Evolutionary conservation across 495 filamentous ascomycete species (phyloP).

Genomic region (Xylaria intraflava): DNA sequence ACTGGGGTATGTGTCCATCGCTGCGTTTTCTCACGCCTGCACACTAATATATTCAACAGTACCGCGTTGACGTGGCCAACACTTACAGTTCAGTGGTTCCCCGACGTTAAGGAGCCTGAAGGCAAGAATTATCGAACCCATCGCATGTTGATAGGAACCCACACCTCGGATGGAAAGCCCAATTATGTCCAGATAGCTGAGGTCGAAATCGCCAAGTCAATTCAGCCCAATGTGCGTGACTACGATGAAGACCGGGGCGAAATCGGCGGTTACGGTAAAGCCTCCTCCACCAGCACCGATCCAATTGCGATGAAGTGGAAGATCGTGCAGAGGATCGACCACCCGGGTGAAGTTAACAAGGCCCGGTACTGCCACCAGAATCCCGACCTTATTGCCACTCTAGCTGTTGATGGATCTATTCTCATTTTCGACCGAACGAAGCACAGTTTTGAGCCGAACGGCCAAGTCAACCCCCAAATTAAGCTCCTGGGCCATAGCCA

Average conservation of each 20-base stretch:
- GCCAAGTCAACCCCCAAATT: slow-evolving; percentile 69
- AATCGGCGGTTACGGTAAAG: slow-evolving; percentile 86
- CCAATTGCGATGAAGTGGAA: slow-evolving; percentile 69
- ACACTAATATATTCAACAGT: slow-evolving; percentile 33
- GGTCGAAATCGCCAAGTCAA: slow-evolving; percentile 78
- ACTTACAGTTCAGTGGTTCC: slow-evolving; percentile 95
- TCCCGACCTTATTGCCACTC: slow-evolving; percentile 91
- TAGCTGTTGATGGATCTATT: slow-evolving; percentile 79
- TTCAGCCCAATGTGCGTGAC: slow-evolving; percentile 62
- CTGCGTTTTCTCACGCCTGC: background rate
- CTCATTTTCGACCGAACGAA: slow-evolving; percentile 95
- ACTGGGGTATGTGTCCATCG: slow-evolving; percentile 48
- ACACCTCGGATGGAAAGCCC: slow-evolving; percentile 77
- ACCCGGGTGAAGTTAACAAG: slow-evolving; percentile 97
- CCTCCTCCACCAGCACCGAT: slow-evolving; percentile 38
- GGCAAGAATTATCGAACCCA: slow-evolving; percentile 86
- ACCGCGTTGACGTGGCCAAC: slow-evolving; percentile 97
- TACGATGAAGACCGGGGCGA: slow-evolving; percentile 90
- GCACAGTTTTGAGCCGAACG: slow-evolving; percentile 67
- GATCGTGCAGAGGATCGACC: slow-evolving; percentile 91
- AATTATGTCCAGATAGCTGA: slow-evolving; percentile 96
- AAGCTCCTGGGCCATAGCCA: slow-evolving; percentile 77
- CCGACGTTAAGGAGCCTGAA: slow-evolving; percentile 79
- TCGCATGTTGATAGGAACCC: slow-evolving; percentile 86
- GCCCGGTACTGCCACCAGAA: slow-evolving; percentile 97